Evolutionary conservation across 306 rosid genomes (phyloP).

Genomic region (Quercus dentata): DNA sequence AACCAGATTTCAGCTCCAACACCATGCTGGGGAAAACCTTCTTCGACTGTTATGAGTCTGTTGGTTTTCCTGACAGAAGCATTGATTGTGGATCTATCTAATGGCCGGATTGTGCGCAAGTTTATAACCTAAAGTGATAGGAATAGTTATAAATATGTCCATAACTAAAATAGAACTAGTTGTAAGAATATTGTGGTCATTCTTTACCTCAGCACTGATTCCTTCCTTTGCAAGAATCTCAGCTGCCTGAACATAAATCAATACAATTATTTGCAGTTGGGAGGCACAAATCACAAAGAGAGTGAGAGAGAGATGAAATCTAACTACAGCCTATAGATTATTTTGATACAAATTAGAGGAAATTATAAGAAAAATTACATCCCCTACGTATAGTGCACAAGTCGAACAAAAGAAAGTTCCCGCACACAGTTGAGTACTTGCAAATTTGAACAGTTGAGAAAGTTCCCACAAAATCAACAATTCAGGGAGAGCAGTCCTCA

Average conservation of each 20-base stretch:
- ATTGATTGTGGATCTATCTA: constrained; percentile 87
- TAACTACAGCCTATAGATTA: background rate
- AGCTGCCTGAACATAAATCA: constrained; percentile 72
- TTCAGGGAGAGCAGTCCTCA: background rate
- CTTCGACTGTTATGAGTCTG: constrained; percentile 91
- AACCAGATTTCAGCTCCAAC: constrained; percentile 99
- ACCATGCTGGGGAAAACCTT: constrained; percentile 99
- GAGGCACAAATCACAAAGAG: background rate
- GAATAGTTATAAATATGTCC: constrained; percentile 7
- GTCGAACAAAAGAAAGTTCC: background rate
- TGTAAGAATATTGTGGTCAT: background rate
- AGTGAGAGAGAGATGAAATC: background rate
- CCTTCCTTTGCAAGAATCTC: constrained; percentile 88
- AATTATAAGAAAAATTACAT: background rate
- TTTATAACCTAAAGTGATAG: constrained; percentile 63
- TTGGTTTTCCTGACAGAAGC: constrained; percentile 94
- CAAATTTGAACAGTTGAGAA: background rate
- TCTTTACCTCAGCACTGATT: constrained; percentile 87
- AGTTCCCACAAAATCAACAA: background rate
- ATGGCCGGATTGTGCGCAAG: constrained; percentile 90
- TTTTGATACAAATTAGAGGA: background rate
- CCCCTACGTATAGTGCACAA: background rate
- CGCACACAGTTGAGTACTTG: background rate
- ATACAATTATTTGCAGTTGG: constrained; percentile 20
- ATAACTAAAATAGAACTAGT: constrained; percentile 5